Base-by-base conservation (phyloP, 2,329 filamentous ascomycete species). In the Fusarium nurragi region DNA sequence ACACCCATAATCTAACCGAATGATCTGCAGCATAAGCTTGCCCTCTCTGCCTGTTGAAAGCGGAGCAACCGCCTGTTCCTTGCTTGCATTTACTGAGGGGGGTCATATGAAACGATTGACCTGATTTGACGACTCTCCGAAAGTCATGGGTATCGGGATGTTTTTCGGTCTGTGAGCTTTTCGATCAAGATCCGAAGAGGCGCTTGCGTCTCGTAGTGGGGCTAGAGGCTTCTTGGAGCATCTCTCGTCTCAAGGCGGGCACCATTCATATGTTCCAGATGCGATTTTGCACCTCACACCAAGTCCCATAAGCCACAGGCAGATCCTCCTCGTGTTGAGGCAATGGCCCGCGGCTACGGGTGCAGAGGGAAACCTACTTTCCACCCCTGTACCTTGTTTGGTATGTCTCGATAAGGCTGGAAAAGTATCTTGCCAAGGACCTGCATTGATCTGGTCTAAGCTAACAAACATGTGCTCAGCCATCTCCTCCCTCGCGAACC, bases 161-260 rank as follows among this genome's bases (percentile, higher is more conserved):
- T 66, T 60, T 63, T 67, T 65, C 21, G 46, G 53, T 64, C 52
- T 43, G 59, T 56, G 51, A 68, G 46, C 53, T 40, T 56, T 62
- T 68, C 58, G 58, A 72, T 71, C 65, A 69, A 72, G 67, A 71
- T 71, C 59, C 60, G 55, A 68, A 62, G 45, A 70, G 62, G 54
- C 68, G 64, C 68, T 72, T 71, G 70, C 64, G 68, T 68, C 70
- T 64, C 51, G 37, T 38, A 38, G 70, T 64, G 70, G 70, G 59
- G 54, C 48, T 45, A 43, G 47, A 51, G 55, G 44, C 47, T 49
- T 61, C 43, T 54, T 41, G 22, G 50, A 65, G 54, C n/a, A 44
- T 47, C 51, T 56, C 45, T 54, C 30, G 51, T 57, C 54, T 48
- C 59, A 67, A 71, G 65, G 64, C 68, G 61, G 70, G 68, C 72